Base-by-base conservation (phyloP, 2,329 filamentous ascomycete genomes). In the Cladosporium austrohemisphaericum region DNA sequence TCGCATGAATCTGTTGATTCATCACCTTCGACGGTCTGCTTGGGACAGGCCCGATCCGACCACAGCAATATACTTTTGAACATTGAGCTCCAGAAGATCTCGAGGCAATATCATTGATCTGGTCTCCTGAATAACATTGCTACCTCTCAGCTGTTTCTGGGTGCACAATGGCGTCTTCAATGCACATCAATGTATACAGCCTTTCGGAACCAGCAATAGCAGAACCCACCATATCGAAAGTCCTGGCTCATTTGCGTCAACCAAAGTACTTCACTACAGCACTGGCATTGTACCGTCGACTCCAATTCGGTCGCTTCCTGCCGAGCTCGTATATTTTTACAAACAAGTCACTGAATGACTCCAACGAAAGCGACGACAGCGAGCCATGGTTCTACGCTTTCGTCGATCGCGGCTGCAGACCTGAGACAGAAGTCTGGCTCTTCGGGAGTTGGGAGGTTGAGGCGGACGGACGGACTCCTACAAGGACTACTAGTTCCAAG, bases 391-490 rank as follows among this genome's bases (percentile, higher is more conserved):
- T 85, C 60, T 74, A 76, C 1, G 79, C 78, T 0, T 85, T 82
- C 59, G 61, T 84, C 5, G 84, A 88, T 63, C 71, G 83, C 16
- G 76, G 76, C 3, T 73, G 72, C 47, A 73, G 75, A 0, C 80
- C 79, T 0, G 83, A 85, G 60, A 86, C 84, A 0, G 77, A 86
- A 53, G 68, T 81, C 23, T 86, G 79, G 77, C 59, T 86, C 1
- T 86, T 83, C 63, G 66, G 55, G 19, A 52, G 48, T 47, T 56
- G 66, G 68, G 44, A 68, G 50, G 31, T 37, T 5, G 41, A 35
- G 8, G 28, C 5, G n/a, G n/a, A n/a, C n/a, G n/a, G n/a, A 31
- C 28, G 28, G n/a, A 31, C n/a, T 9, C 28, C n/a, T 31, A 31
- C n/a, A 31, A 31, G 9, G 28, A 31, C 28, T 9, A n/a, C n/a